Evolutionary conservation across 768 basidiomycete species (phyloP).

Genomic region (Tricholoma furcatifolium): DNA sequence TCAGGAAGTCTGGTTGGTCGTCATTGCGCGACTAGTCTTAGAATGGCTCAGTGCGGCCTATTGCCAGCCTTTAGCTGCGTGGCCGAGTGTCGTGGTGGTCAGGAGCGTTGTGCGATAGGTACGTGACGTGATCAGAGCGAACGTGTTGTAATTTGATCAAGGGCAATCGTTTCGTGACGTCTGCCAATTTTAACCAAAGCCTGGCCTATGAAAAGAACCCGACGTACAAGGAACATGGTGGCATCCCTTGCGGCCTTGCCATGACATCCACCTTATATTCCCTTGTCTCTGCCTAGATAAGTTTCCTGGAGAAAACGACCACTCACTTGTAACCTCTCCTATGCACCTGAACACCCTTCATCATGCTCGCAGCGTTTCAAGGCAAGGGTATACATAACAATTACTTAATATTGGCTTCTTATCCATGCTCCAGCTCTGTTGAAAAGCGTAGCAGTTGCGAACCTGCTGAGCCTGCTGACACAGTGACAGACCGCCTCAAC

Average conservation of each 20-base stretch:
- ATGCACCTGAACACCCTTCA: neutral
- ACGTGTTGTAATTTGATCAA: too few relatives aligned
- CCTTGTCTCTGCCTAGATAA: neutral
- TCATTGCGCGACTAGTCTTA: too few relatives aligned
- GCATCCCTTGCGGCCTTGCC: neutral
- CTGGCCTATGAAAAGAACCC: too few relatives aligned
- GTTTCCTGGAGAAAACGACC: neutral
- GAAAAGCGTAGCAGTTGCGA: conserved; percentile 23
- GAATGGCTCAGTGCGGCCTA: too few relatives aligned
- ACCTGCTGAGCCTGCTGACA: conserved; percentile 53
- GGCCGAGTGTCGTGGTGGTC: too few relatives aligned
- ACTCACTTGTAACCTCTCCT: too few relatives aligned
- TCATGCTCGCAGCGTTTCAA: neutral
- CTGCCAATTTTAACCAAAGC: too few relatives aligned
- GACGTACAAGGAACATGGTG: neutral
- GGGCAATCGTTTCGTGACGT: too few relatives aligned
- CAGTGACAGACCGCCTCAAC: conserved; percentile 68
- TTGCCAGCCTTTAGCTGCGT: too few relatives aligned
- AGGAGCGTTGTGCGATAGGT: too few relatives aligned
- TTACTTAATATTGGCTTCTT: neutral
- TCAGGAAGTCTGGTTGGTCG: too few relatives aligned
- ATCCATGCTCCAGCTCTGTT: neutral
- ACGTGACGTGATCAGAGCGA: too few relatives aligned
- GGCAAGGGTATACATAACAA: neutral
- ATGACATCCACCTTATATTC: neutral